Evolutionary conservation across 2,329 filamentous ascomycete species (phyloP).

Genomic region (Blastomyces parvus): DNA sequence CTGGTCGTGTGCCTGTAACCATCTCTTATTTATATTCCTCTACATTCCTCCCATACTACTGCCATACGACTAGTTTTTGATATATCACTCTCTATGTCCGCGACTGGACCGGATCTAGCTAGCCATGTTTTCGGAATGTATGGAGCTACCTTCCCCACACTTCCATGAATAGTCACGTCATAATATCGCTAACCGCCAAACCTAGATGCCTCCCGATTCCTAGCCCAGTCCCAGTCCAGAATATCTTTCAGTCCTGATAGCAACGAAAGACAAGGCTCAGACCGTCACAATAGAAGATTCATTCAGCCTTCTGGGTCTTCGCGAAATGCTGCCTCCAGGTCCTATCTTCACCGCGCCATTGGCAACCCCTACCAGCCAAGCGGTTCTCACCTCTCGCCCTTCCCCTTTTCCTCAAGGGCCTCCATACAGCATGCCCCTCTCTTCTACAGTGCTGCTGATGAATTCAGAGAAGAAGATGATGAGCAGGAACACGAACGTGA

Average conservation of each 20-base stretch:
- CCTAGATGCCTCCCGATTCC: slow-evolving; percentile 87
- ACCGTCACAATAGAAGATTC: slow-evolving; percentile 37
- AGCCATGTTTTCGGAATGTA: slow-evolving; percentile 19
- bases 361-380: slow-evolving; percentile 72
- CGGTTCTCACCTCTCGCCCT: slow-evolving; percentile 61
- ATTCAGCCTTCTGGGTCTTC: slow-evolving; percentile 34
- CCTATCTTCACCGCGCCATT: slow-evolving; percentile 43
- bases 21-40: neutral
- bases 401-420: slow-evolving; percentile 70
- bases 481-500: slow-evolving; percentile 84
- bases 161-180: neutral
- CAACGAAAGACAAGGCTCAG: slow-evolving; percentile 39
- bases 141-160: slow-evolving; percentile 1
- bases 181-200: neutral
- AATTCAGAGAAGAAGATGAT: slow-evolving; percentile 87
- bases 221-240: slow-evolving; percentile 91
- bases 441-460: slow-evolving; percentile 87
- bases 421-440: slow-evolving; percentile 73
- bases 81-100: neutral
- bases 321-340: slow-evolving; percentile 41
- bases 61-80: neutral
- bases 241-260: slow-evolving; percentile 61
- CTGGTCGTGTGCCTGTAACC: slow-evolving; percentile 6
- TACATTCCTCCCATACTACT: neutral
- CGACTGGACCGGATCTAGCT: neutral